These are phyloP conservation scores for Aureobasidium lini DNA, from an alignment of 2,329 filamentous ascomycete species.

Conservation along the genomic window DNA sequence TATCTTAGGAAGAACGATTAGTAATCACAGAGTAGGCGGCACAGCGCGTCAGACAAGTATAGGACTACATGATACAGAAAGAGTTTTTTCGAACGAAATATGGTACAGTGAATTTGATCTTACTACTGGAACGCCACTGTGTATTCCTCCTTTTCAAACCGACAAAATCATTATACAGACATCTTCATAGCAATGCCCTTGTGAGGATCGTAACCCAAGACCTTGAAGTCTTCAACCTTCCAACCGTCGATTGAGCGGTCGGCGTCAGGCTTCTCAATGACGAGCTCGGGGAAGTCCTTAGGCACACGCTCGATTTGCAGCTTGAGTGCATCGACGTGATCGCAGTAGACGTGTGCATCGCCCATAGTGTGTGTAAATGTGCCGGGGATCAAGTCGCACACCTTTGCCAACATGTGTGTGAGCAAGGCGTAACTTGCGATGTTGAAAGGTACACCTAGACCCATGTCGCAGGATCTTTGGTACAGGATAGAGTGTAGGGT, in stretches of 20 bases:
- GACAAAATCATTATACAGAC: conserved; percentile 57
- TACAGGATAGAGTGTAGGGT: conserved; percentile 83
- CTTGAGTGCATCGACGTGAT: conserved; percentile 82
- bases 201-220: conserved; percentile 84
- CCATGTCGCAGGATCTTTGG: conserved; percentile 94
- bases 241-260: conserved; percentile 81
- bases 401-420: conserved; percentile 90
- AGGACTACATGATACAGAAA: no score
- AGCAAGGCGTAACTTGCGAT: conserved; percentile 90
- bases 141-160: no score
- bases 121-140: no score
- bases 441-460: conserved; percentile 94
- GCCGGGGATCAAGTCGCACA: conserved; percentile 74
- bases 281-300: conserved; percentile 68
- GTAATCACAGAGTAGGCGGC: no score
- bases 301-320: conserved; percentile 76
- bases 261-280: conserved; percentile 56
- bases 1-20: no score
- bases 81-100: no score
- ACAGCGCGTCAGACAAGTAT: no score
- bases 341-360: conserved; percentile 91
- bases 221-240: conserved; percentile 77
- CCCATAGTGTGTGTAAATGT: conserved; percentile 94
- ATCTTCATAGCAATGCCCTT: conserved; percentile 97
- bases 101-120: no score